A percentile compares a stretch with the other conserved stretches of the same genome.
These are phyloP conservation scores for Aspergillus sp. DNA, from an alignment of 2,329 filamentous ascomycete genomes.

Conservation along the genomic window DNA sequence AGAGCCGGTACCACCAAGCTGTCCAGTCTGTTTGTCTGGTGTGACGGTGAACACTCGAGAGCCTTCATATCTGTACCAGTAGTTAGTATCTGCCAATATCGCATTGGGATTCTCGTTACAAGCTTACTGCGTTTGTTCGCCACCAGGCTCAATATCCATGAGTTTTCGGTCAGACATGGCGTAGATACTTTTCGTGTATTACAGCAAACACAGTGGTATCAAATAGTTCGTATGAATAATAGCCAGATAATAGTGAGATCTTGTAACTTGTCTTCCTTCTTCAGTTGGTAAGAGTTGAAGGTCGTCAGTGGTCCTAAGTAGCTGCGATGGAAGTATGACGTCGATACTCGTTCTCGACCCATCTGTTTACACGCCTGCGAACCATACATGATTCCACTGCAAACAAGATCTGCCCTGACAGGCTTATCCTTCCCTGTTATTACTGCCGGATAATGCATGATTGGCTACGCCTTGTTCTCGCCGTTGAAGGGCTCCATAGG, in stretches of 20 bases:
- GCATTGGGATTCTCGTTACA: not conserved
- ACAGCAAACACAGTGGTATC: not conserved
- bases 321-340: conserved; percentile 1
- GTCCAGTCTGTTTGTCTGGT: conserved; percentile 55
- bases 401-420: not conserved
- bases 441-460: no score
- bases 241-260: not conserved
- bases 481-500: no score
- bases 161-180: conserved; percentile 53
- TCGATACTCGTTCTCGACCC: not conserved
- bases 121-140: conserved; percentile 58
- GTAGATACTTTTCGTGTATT: not conserved
- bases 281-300: not conserved
- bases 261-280: not conserved
- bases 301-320: not conserved
- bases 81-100: not conserved
- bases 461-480: no score
- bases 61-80: conserved; percentile 56
- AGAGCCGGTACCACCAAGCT: conserved; percentile 50
- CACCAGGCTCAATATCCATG: conserved; percentile 60
- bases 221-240: not conserved
- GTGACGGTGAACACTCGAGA: conserved; percentile 51
- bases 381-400: not conserved
- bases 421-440: no score
- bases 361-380: not conserved